These are phyloP conservation scores for Pythium pectinolyticum DNA, from an alignment of 352 stramenopile species.

Conservation along the genomic window DNA sequence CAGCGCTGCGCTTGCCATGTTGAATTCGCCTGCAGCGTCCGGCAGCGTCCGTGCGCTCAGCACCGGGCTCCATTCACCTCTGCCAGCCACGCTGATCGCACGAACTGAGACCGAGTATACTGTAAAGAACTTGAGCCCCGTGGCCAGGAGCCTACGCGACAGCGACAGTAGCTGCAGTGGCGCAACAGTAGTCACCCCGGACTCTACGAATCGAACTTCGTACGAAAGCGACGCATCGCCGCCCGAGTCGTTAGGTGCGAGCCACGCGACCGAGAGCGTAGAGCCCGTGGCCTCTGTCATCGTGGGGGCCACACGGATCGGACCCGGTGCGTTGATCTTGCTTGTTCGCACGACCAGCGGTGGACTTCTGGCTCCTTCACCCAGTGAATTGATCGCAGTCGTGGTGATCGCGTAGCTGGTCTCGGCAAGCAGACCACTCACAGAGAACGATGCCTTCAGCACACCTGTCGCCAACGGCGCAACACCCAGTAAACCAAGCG, in stretches of 20 bases:
- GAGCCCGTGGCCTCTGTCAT: slow-evolving; percentile 34
- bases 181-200: not conserved
- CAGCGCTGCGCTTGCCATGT: slow-evolving; percentile 26
- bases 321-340: slow-evolving; percentile 35
- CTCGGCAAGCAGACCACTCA: slow-evolving; percentile 30
- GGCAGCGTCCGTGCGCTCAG: slow-evolving; percentile 36
- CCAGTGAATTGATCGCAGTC: slow-evolving; percentile 40
- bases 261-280: slow-evolving; percentile 41
- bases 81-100: slow-evolving; percentile 34
- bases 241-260: slow-evolving; percentile 41
- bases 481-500: slow-evolving; percentile 24
- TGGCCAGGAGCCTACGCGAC: slow-evolving; percentile 15
- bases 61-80: slow-evolving; percentile 37
- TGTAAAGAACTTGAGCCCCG: slow-evolving; percentile 35
- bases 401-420: slow-evolving; percentile 43
- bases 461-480: not conserved
- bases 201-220: slow-evolving; percentile 20
- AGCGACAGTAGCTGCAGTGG: slow-evolving; percentile 2
- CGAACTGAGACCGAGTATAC: slow-evolving; percentile 40
- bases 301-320: slow-evolving; percentile 30
- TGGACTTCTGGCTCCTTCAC: slow-evolving; percentile 35
- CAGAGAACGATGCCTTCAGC: slow-evolving; percentile 27
- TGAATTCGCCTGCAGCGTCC: slow-evolving; percentile 57
- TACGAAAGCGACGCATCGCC: slow-evolving; percentile 34
- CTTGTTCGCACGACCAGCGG: slow-evolving; percentile 32